phyloP scores from a whole-genome alignment of 805 yeast species.

The Metschnikowia anglica region DNA sequence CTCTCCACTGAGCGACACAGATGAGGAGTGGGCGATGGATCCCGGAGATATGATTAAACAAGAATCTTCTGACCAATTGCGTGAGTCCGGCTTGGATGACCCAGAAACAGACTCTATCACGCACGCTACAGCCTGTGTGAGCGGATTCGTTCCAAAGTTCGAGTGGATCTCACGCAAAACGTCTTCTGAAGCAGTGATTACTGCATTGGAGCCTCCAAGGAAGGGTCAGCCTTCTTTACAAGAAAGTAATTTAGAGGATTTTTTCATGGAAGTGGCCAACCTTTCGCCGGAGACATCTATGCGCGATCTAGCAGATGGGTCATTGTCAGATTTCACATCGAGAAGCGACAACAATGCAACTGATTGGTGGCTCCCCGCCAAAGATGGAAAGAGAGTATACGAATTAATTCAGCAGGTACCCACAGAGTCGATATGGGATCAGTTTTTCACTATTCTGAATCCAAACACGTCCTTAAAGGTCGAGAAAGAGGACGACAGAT shows the following conservation, averaged over 20 bases:
- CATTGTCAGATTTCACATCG: neutral
- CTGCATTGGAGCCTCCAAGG: neutral
- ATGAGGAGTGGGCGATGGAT: neutral
- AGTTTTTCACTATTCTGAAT: slow-evolving; percentile 43
- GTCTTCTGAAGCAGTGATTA: neutral
- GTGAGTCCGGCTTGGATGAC: neutral
- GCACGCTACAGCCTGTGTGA: neutral
- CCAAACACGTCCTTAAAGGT: neutral
- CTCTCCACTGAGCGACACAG: neutral
- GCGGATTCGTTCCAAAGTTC: neutral
- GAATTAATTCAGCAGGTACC: slow-evolving; percentile 65
- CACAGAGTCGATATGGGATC: slow-evolving; percentile 69
- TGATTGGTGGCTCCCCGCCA: slow-evolving; percentile 7
- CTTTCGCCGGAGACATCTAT: slow-evolving; percentile 20
- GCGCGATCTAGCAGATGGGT: slow-evolving; percentile 3
- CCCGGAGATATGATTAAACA: neutral
- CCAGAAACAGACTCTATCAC: neutral
- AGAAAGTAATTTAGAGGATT: slow-evolving; percentile 37
- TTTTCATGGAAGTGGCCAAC: slow-evolving; percentile 49
- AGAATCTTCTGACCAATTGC: neutral
- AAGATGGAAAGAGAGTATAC: slow-evolving; percentile 56
- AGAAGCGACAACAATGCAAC: neutral
- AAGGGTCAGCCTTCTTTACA: neutral
- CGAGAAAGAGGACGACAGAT: neutral
- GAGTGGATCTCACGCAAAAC: slow-evolving; percentile 5